Percentiles rank a stretch among this genome's conserved stretches.
Evolutionary conservation across 345 rosid species (phyloP).

Genomic region (Bretschneidera sinensis): DNA sequence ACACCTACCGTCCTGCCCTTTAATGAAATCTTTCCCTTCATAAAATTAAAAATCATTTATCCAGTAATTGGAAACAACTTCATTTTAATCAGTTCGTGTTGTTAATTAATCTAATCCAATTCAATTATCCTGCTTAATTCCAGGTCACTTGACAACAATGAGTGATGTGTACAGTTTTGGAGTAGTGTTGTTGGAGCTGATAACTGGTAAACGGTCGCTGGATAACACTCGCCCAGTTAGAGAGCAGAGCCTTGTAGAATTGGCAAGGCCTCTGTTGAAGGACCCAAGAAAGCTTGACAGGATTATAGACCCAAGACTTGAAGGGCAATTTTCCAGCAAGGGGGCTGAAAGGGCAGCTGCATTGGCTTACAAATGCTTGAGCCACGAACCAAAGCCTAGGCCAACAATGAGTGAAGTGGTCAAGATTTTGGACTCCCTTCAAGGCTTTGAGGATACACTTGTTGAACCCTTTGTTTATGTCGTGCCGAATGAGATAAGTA

Average conservation of each 20-base stretch:
- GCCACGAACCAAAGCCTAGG: conserved; percentile 55
- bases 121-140: conserved; percentile 1
- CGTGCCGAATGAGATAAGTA: conserved; percentile 29
- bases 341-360: conserved; percentile 52
- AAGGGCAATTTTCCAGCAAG: conserved; percentile 45
- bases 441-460: conserved; percentile 38
- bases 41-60: too few relatives aligned
- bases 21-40: too few relatives aligned
- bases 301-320: conserved; percentile 58
- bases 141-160: conserved; percentile 76
- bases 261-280: conserved; percentile 57
- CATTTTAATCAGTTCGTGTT: too few relatives aligned
- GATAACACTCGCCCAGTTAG: conserved; percentile 43
- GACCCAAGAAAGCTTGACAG: conserved; percentile 48
- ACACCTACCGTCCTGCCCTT: too few relatives aligned
- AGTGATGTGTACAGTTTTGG: conserved; percentile 79
- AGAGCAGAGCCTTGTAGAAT: conserved; percentile 55
- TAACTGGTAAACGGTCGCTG: conserved; percentile 55
- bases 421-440: conserved; percentile 49
- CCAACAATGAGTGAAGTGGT: conserved; percentile 71
- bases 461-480: conserved; percentile 41
- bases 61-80: too few relatives aligned
- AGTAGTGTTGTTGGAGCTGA: conserved; percentile 59
- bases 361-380: conserved; percentile 56
- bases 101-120: too few relatives aligned